Percentiles rank a stretch among this genome's conserved stretches.
Evolutionary conservation across 169 alveolate genomes (phyloP).

Genomic region (Plasmodium vivax): DNA sequence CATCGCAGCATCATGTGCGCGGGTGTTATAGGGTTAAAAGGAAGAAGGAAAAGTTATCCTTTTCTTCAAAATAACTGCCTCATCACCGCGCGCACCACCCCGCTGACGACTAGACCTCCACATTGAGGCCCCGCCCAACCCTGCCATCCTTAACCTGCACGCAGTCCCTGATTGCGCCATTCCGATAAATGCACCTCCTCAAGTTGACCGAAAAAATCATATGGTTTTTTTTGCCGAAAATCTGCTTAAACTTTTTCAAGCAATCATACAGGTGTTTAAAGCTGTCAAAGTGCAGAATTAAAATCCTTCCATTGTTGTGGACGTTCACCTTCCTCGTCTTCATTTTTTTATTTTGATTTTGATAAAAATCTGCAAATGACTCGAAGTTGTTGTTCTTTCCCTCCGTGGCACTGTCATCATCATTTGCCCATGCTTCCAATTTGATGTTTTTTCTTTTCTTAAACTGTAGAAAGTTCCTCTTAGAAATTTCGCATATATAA

Average conservation of each 20-base stretch:
- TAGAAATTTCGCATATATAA: constrained; percentile 60
- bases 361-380: constrained; percentile 65
- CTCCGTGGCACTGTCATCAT: not conserved
- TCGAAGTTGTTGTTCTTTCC: constrained; percentile 26
- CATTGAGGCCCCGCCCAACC: not conserved
- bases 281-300: constrained; percentile 65
- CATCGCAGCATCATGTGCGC: not conserved
- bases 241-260: constrained; percentile 46
- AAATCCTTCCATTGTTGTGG: constrained; percentile 57
- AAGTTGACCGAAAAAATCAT: constrained; percentile 64
- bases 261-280: constrained; percentile 42
- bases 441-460: constrained; percentile 8
- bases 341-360: constrained; percentile 55
- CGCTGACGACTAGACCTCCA: not conserved
- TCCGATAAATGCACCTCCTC: constrained; percentile 39
- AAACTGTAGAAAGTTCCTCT: constrained; percentile 40
- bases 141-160: constrained; percentile 22
- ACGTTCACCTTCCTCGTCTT: constrained; percentile 14
- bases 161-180: constrained; percentile 46
- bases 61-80: not conserved
- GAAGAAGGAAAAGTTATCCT: not conserved
- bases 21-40: not conserved
- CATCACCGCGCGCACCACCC: not conserved
- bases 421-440: constrained; percentile 12
- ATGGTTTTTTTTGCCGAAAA: constrained; percentile 56